These are phyloP conservation scores for Penicillium oxalicum DNA, from an alignment of 2,329 filamentous ascomycete species.

Conservation along the genomic window DNA sequence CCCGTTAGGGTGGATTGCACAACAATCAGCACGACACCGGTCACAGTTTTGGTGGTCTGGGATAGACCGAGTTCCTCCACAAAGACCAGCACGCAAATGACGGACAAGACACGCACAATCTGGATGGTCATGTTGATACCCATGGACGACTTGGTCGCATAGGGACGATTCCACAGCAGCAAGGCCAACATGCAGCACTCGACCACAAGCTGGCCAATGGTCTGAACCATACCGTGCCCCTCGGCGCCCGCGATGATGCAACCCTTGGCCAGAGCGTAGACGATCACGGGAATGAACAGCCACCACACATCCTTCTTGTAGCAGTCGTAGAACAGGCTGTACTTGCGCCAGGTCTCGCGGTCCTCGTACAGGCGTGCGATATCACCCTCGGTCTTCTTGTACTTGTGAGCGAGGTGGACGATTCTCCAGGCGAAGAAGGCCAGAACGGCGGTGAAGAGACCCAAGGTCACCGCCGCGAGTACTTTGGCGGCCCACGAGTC, in stretches of 20 bases:
- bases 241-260: slow-evolving; percentile 78
- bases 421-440: slow-evolving; percentile 80
- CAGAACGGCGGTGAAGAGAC: slow-evolving; percentile 73
- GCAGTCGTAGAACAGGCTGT: slow-evolving; percentile 93
- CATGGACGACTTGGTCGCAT: slow-evolving; percentile 78
- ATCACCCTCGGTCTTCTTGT: slow-evolving; percentile 71
- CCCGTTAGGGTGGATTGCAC: slow-evolving; percentile 80
- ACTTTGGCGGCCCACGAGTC: slow-evolving; percentile 90
- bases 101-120: slow-evolving; percentile 78
- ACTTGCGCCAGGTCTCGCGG: slow-evolving; percentile 87
- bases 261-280: slow-evolving; percentile 88
- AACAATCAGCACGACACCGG: slow-evolving; percentile 87
- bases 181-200: slow-evolving; percentile 73
- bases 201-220: slow-evolving; percentile 70
- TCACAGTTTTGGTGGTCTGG: slow-evolving; percentile 89
- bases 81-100: slow-evolving; percentile 84
- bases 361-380: slow-evolving; percentile 71
- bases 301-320: slow-evolving; percentile 97
- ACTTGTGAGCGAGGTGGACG: slow-evolving; percentile 64
- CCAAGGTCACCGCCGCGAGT: slow-evolving; percentile 75
- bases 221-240: slow-evolving; percentile 77
- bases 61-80: slow-evolving; percentile 86
- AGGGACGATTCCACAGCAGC: slow-evolving; percentile 79
- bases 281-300: slow-evolving; percentile 82
- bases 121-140: slow-evolving; percentile 93